These are phyloP conservation scores for Pseudogymnoascus sp. DNA, from an alignment of 2,329 filamentous ascomycete genomes.

Conservation along the genomic window DNA sequence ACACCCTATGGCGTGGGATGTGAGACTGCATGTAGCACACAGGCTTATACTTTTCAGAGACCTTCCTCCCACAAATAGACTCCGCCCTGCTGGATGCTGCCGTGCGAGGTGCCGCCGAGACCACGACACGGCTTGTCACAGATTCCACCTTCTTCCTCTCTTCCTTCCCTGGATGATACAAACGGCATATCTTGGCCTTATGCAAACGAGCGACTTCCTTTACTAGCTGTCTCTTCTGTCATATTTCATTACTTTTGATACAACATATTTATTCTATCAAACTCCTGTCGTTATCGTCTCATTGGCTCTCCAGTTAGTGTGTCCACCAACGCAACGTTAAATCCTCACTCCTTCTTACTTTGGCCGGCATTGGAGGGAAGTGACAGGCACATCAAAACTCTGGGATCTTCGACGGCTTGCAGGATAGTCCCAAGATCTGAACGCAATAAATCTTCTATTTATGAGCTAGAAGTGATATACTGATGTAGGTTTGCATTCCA, in stretches of 20 bases:
- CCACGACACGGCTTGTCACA: neutral
- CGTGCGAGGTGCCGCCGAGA: neutral
- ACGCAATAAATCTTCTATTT: neutral
- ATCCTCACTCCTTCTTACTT: neutral
- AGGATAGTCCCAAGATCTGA: neutral
- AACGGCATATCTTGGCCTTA: neutral
- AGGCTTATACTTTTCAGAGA: neutral
- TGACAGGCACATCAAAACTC: neutral
- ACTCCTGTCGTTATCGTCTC: neutral
- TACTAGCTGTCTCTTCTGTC: neutral
- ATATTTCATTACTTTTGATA: slow-evolving; percentile 4
- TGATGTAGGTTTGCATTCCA: neutral
- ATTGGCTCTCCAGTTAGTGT: neutral
- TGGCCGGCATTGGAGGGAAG: neutral
- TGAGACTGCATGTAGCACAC: neutral
- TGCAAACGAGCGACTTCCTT: neutral
- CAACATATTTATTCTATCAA: neutral
- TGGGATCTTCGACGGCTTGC: neutral
- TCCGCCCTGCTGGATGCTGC: neutral
- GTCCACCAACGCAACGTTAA: neutral
- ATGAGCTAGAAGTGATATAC: neutral
- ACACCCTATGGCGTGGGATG: neutral
- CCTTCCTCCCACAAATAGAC: neutral
- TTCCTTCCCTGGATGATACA: neutral
- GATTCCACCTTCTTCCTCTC: neutral